phyloP scores from a whole-genome alignment of 805 yeast genomes.

The Wickerhamomyces xylosicus region DNA sequence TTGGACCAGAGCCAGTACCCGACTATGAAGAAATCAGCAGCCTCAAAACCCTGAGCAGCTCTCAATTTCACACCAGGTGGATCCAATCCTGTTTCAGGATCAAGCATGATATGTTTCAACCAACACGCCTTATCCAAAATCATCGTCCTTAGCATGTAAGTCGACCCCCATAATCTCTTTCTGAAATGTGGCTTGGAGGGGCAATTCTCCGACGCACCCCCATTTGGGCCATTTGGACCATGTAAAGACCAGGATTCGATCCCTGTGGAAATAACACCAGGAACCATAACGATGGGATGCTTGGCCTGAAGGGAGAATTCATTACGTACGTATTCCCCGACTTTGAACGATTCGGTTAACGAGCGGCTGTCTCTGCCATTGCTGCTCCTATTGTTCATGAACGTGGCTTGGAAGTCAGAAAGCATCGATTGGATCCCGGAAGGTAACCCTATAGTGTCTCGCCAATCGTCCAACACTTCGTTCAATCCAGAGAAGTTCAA shows the following conservation, averaged over 20 bases:
- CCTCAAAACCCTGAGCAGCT: slow-evolving; percentile 94
- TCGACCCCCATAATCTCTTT: slow-evolving; percentile 93
- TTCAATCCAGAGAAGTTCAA: slow-evolving; percentile 36
- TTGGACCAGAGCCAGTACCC: slow-evolving; percentile 99
- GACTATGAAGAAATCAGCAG: slow-evolving; percentile 92
- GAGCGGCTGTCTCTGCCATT: slow-evolving; percentile 28
- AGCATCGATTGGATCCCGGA: slow-evolving; percentile 48
- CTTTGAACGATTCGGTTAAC: slow-evolving; percentile 81
- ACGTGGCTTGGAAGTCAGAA: slow-evolving; percentile 32
- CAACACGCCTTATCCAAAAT: slow-evolving; percentile 85
- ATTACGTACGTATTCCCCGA: slow-evolving; percentile 55
- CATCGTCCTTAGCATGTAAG: slow-evolving; percentile 91
- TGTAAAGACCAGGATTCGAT: slow-evolving; percentile 85
- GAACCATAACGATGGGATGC: slow-evolving; percentile 83
- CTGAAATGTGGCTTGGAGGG: slow-evolving; percentile 80
- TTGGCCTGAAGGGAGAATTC: slow-evolving; percentile 44
- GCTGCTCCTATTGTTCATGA: slow-evolving; percentile 3
- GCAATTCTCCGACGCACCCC: slow-evolving; percentile 35
- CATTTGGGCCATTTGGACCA: slow-evolving; percentile 59
- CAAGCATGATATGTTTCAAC: slow-evolving; percentile 85
- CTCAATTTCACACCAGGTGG: slow-evolving; percentile 75
- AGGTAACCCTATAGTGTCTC: slow-evolving; percentile 49
- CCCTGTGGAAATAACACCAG: slow-evolving; percentile 94
- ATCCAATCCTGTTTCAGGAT: slow-evolving; percentile 85
- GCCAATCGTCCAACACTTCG: slow-evolving; percentile 62